Base-by-base conservation (phyloP, 306 rosid species). In the Pyrus betulifolia region DNA sequence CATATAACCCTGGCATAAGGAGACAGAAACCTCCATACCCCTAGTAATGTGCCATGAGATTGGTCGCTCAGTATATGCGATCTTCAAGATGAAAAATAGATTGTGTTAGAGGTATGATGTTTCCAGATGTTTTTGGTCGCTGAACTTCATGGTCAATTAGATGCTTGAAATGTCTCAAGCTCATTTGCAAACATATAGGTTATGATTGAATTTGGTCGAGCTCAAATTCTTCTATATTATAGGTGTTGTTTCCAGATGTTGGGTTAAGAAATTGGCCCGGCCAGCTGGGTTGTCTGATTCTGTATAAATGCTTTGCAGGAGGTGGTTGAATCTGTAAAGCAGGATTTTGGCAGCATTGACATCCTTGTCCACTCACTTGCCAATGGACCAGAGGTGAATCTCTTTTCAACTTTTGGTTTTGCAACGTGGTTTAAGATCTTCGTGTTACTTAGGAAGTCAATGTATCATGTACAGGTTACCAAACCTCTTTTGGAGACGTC, bases 301-400 rank as follows among this genome's bases (percentile, higher is more conserved):
- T 33, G 14, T 68, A 4, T 23, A 76, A 63, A 17, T 73, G 49
- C 64, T 77, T 45, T 82, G 81, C 86, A 95, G 99, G 99, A 95
- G 87, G 97, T 85, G 75, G 96, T 90, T 79, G 97, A 92, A 72
- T 87, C 90, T 72, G 96, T 95, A 76, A 90, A 90, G 82, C 82
- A 88, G 79, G 99, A 95, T 81, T 95, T 90, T 80, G 97, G 97
- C 78, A 92, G 90, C 89, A 90, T 95, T 69, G 99, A 95, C 86
- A 91, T 95, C 80, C 97, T 95, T 67, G 97, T 95, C 76, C 99
- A 95, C 85, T 92, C 99, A 51, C 99, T 95, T 80, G 99, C 99
- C 69, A 95, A 95, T 84, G 99, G 96, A 52, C 99, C 99, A 19
- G 99, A 95, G 97, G 97, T 95, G 85, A 14, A 28, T 13, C 21